Conservation (phyloP, 1,284 basidiomycete genomes). For the Moesziomyces sp. region DNA sequence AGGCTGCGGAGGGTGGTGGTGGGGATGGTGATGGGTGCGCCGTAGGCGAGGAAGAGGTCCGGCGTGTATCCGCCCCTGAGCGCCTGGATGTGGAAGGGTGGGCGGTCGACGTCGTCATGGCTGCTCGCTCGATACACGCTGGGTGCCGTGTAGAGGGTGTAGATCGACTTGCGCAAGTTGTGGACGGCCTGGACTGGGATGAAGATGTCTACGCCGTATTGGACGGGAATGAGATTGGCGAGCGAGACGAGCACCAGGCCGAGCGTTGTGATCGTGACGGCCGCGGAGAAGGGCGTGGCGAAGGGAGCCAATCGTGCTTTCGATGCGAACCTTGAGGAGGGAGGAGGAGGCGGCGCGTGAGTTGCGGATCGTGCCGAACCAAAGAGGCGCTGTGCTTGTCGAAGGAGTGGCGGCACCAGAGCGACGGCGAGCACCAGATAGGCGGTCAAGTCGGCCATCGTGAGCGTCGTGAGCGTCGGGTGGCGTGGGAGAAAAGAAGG, state of each 20-base stretch:
- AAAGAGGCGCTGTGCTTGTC: conserved; percentile 21
- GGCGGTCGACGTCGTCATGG: not conserved
- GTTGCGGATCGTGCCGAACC: conserved; percentile 4
- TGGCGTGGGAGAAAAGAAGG: not conserved
- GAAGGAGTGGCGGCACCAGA: conserved; percentile 32
- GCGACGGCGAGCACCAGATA: conserved; percentile 33
- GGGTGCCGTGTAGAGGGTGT: conserved; percentile 20
- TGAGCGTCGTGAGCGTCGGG: no score
- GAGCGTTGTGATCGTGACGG: conserved; percentile 11
- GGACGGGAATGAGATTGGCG: conserved; percentile 30
- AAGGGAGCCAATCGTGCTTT: conserved; percentile 25
- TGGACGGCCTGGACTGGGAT: conserved; percentile 22
- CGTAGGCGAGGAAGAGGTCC: conserved; percentile 38
- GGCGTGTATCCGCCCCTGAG: conserved; percentile 39
- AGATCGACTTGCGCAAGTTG: conserved; percentile 9
- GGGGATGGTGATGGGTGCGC: conserved; percentile 40
- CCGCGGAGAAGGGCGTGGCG: conserved; percentile 26
- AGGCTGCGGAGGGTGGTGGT: conserved; percentile 32
- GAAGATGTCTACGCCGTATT: conserved; percentile 36
- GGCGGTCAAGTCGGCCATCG: conserved; percentile 22
- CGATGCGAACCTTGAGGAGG: conserved; percentile 8
- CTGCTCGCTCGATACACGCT: not conserved
- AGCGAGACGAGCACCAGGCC: conserved; percentile 21
- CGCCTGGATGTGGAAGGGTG: conserved; percentile 22
- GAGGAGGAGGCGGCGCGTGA: conserved; percentile 1